Evolutionary conservation across 1,284 basidiomycete species (phyloP).

Genomic region (Boletellus deceptivus): DNA sequence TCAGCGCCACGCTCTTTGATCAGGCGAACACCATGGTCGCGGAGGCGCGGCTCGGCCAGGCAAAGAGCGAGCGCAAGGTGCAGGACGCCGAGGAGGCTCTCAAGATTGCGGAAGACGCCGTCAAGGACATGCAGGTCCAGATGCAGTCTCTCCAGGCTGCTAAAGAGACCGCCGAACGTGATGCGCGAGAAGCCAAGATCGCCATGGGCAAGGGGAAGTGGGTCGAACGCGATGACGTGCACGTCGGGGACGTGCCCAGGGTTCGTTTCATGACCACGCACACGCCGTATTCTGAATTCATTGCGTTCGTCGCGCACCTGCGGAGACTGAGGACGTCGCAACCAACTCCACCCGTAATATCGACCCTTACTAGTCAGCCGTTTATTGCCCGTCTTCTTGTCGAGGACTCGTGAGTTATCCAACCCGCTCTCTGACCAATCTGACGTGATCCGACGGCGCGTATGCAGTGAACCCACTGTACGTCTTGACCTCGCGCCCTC

Average conservation of each 20-base stretch:
- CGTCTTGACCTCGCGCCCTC: constrained; percentile 93
- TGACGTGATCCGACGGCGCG: constrained; percentile 5
- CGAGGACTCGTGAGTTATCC: constrained; percentile 84
- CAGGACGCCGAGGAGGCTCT: constrained; percentile 79
- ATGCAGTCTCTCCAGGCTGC: constrained; percentile 72
- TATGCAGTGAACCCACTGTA: constrained; percentile 77
- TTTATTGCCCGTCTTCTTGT: constrained; percentile 80
- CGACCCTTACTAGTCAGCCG: constrained; percentile 72
- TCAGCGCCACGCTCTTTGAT: constrained; percentile 84
- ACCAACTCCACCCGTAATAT: constrained; percentile 60
- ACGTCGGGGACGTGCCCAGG: constrained; percentile 16
- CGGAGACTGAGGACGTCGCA: constrained; percentile 64
- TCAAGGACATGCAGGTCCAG: constrained; percentile 80
- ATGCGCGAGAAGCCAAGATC: constrained; percentile 46
- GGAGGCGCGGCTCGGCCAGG: constrained; percentile 75
- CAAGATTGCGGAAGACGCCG: constrained; percentile 82
- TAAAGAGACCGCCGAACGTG: constrained; percentile 57
- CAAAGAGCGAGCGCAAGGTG: constrained; percentile 81
- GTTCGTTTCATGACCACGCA: constrained; percentile 62
- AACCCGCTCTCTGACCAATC: not conserved
- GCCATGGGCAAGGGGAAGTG: constrained; percentile 70
- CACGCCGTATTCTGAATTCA: constrained; percentile 84
- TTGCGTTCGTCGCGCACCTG: constrained; percentile 79
- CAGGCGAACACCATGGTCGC: constrained; percentile 95
- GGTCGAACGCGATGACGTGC: constrained; percentile 41